Percentiles rank a stretch among this genome's conserved stretches.
Conservation (phyloP, 257 asterid species). For the Linderniella brevidens region DNA sequence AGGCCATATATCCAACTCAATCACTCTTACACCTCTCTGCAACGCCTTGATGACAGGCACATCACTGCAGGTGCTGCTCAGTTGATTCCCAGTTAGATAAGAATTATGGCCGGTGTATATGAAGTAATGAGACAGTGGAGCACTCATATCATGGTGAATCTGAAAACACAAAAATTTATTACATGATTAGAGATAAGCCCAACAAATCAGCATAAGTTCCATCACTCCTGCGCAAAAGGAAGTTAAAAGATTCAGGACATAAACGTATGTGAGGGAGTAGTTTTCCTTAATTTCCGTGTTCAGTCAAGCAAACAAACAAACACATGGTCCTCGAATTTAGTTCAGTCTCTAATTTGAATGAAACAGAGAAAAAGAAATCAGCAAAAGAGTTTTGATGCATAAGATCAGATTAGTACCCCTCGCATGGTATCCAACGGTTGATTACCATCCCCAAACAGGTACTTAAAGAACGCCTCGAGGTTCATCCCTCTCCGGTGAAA, state of each 20-base stretch:
- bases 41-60: constrained; percentile 43
- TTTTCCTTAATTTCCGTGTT: too few relatives aligned
- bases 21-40: constrained; percentile 42
- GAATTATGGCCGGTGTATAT: constrained; percentile 63
- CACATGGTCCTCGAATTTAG: too few relatives aligned
- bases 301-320: too few relatives aligned
- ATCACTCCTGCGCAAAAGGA: too few relatives aligned
- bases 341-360: too few relatives aligned
- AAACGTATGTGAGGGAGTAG: too few relatives aligned
- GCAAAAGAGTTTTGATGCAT: neutral
- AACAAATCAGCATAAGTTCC: neutral
- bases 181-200: neutral
- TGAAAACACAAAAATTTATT: constrained; percentile 13
- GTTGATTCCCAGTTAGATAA: constrained; percentile 51
- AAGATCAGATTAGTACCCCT: constrained; percentile 22
- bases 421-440: constrained; percentile 36
- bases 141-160: constrained; percentile 64
- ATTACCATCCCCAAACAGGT: constrained; percentile 37
- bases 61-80: constrained; percentile 52
- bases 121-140: constrained; percentile 52
- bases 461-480: constrained; percentile 37
- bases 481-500: constrained; percentile 34
- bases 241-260: too few relatives aligned
- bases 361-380: neutral
- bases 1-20: constrained; percentile 68